These are phyloP conservation scores for Lavandula angustifolia DNA, from an alignment of 257 asterid genomes.

Conservation along the genomic window DNA sequence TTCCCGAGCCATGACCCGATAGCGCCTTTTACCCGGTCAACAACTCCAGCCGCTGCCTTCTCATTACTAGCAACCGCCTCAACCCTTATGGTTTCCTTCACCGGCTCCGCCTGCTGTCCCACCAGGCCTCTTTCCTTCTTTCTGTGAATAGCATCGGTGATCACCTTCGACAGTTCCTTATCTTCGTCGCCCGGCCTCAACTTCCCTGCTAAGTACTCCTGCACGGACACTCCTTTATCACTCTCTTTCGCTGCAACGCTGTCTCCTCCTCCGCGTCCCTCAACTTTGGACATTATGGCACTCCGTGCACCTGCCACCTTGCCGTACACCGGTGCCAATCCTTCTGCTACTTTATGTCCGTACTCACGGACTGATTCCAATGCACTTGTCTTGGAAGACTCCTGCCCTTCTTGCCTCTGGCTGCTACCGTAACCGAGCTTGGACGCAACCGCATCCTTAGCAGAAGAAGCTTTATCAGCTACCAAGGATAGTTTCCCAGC, in stretches of 20 bases:
- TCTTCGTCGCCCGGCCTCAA: slow-evolving; percentile 78
- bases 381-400: background rate
- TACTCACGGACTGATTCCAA: slow-evolving; percentile 37
- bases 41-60: slow-evolving; percentile 47
- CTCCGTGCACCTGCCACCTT: slow-evolving; percentile 38
- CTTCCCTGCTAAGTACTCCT: slow-evolving; percentile 51
- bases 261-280: background rate
- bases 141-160: slow-evolving; percentile 44
- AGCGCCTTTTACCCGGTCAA: slow-evolving; percentile 53
- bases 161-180: slow-evolving; percentile 63
- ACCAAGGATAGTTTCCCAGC: slow-evolving; percentile 42
- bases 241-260: background rate
- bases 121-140: slow-evolving; percentile 37
- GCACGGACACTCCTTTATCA: slow-evolving; percentile 62
- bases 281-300: slow-evolving; percentile 40
- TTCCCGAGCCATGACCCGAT: slow-evolving; percentile 62
- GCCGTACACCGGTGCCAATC: slow-evolving; percentile 32
- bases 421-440: slow-evolving; percentile 50
- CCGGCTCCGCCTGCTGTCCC: slow-evolving; percentile 24
- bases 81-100: slow-evolving; percentile 39
- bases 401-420: background rate
- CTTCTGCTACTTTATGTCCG: slow-evolving; percentile 38
- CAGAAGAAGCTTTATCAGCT: slow-evolving; percentile 47
- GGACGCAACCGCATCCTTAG: slow-evolving; percentile 50
- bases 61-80: slow-evolving; percentile 40